Base-by-base conservation (phyloP, 495 filamentous ascomycete species). In the Penicillium psychrofluorescens region DNA sequence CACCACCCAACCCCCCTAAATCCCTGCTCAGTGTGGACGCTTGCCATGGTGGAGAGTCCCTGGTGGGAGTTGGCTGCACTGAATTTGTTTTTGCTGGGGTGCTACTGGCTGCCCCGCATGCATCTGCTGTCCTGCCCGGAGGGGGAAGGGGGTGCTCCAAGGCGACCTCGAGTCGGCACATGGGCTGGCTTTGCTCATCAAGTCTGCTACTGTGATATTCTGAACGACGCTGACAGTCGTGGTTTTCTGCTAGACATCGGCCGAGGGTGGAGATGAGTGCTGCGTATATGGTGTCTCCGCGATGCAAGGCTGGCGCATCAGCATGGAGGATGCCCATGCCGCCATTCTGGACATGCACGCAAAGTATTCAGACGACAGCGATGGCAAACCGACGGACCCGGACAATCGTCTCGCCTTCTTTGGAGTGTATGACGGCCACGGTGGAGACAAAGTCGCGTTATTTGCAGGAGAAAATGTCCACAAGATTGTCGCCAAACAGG, bases 241-340 rank as follows among this genome's bases (percentile, higher is more conserved):
- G 30, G 32, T 37, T 7, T 3, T 3, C 32, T 34, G 31, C 33
- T 68, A 98, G 92, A 70, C 79, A 63, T 97, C 92, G 46, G 80
- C 82, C 59, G 81, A 84, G 56, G 91, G 92, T 64, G 84, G 84
- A 70, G 90, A 96, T 86, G 90, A 95, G 51, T 83, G 87, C 62
- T 79, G 95, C 58, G 63, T 90, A 50, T 98, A 85, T 63, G 92
- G 94, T 54, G 80, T 98, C 48, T 97, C 94, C 51, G 87, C 88
- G 66, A 98, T 98, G 92, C 92, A 98, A 70, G 92, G 92, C 73
- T 98, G 92, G 92, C 85, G 92, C 67, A 96, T 97, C 66, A 94
- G 87, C 67, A 98, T 98, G 92, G 92, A 98, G 64, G 92, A 98
- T 59, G 82, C 92, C 45, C 92, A 98, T 70, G 86, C 88, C 32